A percentile compares a stretch with the other conserved stretches of the same genome.
Evolutionary conservation across 768 basidiomycete genomes (phyloP).

Genomic region (Rickenella mellea): DNA sequence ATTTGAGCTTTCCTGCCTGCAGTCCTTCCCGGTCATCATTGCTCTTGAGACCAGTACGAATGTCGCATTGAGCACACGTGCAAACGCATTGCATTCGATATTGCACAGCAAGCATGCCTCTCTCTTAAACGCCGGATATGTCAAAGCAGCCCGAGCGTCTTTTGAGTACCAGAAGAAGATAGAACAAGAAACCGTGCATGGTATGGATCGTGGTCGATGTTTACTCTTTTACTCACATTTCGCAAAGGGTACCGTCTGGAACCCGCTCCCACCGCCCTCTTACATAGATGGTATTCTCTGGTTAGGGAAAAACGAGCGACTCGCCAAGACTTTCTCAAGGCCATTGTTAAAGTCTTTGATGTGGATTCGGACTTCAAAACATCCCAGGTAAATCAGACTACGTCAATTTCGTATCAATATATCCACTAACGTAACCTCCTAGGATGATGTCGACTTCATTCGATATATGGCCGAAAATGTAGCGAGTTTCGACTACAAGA

Average conservation of each 20-base stretch:
- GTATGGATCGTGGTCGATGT: slow-evolving; percentile 22
- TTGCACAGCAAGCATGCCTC: slow-evolving; percentile 86
- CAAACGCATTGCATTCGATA: slow-evolving; percentile 68
- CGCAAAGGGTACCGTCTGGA: slow-evolving; percentile 57
- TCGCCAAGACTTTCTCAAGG: slow-evolving; percentile 80
- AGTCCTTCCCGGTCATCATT: slow-evolving; percentile 89
- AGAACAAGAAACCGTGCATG: slow-evolving; percentile 37
- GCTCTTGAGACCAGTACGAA: slow-evolving; percentile 84
- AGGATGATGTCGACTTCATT: slow-evolving; percentile 80
- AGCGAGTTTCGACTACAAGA: slow-evolving; percentile 87
- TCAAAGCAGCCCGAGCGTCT: slow-evolving; percentile 69
- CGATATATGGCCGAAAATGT: slow-evolving; percentile 96
- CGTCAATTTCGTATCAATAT: too few species aligned
- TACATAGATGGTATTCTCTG: slow-evolving; percentile 87
- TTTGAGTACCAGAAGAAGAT: slow-evolving; percentile 76
- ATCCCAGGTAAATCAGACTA: slow-evolving; percentile 38
- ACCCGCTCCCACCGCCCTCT: slow-evolving; percentile 58
- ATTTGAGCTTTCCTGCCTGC: slow-evolving; percentile 1
- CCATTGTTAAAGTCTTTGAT: slow-evolving; percentile 76
- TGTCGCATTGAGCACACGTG: slow-evolving; percentile 54
- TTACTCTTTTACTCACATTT: not conserved
- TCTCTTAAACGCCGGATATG: slow-evolving; percentile 77
- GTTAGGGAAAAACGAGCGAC: slow-evolving; percentile 84
- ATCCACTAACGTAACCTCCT: not conserved
- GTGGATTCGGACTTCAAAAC: slow-evolving; percentile 48